Evolutionary conservation across 2,329 filamentous ascomycete species (phyloP).

Genomic region (Diaporthe helianthi): DNA sequence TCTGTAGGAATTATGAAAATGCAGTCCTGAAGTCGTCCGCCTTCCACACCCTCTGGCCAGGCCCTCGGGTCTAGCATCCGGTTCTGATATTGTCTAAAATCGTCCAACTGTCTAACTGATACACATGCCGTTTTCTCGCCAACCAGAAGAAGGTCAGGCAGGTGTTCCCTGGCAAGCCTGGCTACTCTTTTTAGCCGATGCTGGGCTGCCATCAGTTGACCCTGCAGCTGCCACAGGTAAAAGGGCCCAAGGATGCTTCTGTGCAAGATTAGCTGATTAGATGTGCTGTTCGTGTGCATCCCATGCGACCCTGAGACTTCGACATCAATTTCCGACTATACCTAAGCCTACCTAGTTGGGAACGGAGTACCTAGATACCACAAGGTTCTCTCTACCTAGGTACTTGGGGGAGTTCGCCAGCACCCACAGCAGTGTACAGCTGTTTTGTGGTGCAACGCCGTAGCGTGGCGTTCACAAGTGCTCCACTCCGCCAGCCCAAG

Average conservation of each 20-base stretch:
- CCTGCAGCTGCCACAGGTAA: constrained; percentile 20
- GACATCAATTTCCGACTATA: constrained; percentile 16
- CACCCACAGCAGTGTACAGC: constrained; percentile 8
- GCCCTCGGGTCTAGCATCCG: constrained; percentile 9
- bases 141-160: constrained; percentile 13
- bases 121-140: constrained; percentile 24
- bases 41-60: constrained; percentile 3
- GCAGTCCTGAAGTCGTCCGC: background rate
- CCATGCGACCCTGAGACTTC: constrained; percentile 24
- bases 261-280: constrained; percentile 2
- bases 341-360: too few species aligned
- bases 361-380: too few species aligned
- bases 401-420: background rate
- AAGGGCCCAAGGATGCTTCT: constrained; percentile 10
- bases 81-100: constrained; percentile 16
- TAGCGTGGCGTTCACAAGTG: constrained; percentile 5
- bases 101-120: too few species aligned
- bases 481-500: too few species aligned
- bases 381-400: constrained; percentile 16
- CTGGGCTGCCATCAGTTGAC: constrained; percentile 24
- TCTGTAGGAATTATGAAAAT: constrained; percentile 16
- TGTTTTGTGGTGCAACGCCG: background rate
- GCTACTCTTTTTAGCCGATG: constrained; percentile 18
- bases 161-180: background rate
- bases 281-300: constrained; percentile 13